These are phyloP conservation scores for Vanderwaltozyma verrucispora DNA, from an alignment of 805 yeast genomes.

Conservation along the genomic window DNA sequence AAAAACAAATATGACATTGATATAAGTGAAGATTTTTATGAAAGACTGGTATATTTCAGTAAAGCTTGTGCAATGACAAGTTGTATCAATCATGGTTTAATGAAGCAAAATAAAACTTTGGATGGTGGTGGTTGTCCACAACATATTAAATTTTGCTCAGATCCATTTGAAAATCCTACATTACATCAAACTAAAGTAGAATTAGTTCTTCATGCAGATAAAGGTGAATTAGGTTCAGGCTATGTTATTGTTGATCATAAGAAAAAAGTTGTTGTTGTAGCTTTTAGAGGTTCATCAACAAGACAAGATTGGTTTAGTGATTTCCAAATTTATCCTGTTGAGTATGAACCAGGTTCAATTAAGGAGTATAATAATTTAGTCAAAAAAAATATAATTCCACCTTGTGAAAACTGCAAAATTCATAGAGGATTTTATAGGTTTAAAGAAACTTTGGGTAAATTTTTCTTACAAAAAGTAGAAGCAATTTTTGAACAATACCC, in stretches of 20 bases:
- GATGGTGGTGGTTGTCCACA: constrained; percentile 27
- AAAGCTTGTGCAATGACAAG: constrained; percentile 28
- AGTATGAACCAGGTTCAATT: constrained; percentile 37
- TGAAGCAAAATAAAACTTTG: constrained; percentile 19
- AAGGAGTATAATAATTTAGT: constrained; percentile 14
- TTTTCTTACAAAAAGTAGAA: constrained; percentile 31
- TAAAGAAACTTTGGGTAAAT: constrained; percentile 32
- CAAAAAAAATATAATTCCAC: constrained; percentile 13
- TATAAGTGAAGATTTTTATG: constrained; percentile 12
- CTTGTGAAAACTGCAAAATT: constrained; percentile 44
- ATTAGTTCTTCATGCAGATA: constrained; percentile 33
- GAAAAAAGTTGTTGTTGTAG: constrained; percentile 35
- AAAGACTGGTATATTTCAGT: constrained; percentile 25
- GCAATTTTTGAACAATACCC: constrained; percentile 31
- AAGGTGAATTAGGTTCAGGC: constrained; percentile 44
- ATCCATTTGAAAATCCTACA: constrained; percentile 19
- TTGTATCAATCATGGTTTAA: constrained; percentile 23
- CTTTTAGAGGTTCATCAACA: constrained; percentile 56
- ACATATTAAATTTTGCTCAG: constrained; percentile 24
- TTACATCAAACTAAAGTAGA: constrained; percentile 28
- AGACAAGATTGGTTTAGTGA: constrained; percentile 55
- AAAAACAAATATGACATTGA: neutral
- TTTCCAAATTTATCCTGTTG: constrained; percentile 37
- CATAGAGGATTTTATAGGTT: constrained; percentile 57
- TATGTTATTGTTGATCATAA: constrained; percentile 40